Conservation (phyloP, 257 asterid genomes). For the Anisodus tanguticus region DNA sequence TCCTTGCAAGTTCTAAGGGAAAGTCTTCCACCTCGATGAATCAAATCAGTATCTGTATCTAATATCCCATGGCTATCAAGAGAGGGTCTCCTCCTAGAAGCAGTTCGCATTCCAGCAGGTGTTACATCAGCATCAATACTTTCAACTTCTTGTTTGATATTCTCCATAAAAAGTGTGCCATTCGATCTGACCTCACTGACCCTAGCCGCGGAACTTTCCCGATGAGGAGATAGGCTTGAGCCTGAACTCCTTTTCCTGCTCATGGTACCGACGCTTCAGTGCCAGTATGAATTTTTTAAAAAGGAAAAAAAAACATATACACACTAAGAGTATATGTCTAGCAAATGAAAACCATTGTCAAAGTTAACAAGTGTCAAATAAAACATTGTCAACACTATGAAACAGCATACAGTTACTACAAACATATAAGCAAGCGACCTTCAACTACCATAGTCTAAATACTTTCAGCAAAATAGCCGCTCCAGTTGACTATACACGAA, state of each 20-base stretch:
- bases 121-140: slow-evolving; percentile 56
- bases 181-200: slow-evolving; percentile 59
- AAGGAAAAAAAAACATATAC: not conserved
- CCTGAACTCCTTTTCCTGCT: slow-evolving; percentile 73
- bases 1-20: slow-evolving; percentile 73
- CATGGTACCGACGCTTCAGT: slow-evolving; percentile 24
- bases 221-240: slow-evolving; percentile 72
- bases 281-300: not conserved
- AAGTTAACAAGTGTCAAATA: too few species aligned
- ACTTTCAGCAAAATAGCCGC: not conserved
- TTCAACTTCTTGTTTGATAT: slow-evolving; percentile 80
- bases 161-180: slow-evolving; percentile 87
- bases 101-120: slow-evolving; percentile 48
- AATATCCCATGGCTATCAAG: slow-evolving; percentile 49
- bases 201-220: slow-evolving; percentile 65
- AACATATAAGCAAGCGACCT: not conserved
- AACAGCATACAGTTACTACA: not conserved
- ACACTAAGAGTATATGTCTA: not conserved
- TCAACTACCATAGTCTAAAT: not conserved
- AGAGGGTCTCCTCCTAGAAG: slow-evolving; percentile 57
- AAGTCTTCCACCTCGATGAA: slow-evolving; percentile 60
- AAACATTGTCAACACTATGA: not conserved
- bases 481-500: not conserved
- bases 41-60: slow-evolving; percentile 44
- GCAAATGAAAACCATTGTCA: not conserved